phyloP scores from a whole-genome alignment of 192 early-diverging fungal species.

The Coemansia pectinata region DNA sequence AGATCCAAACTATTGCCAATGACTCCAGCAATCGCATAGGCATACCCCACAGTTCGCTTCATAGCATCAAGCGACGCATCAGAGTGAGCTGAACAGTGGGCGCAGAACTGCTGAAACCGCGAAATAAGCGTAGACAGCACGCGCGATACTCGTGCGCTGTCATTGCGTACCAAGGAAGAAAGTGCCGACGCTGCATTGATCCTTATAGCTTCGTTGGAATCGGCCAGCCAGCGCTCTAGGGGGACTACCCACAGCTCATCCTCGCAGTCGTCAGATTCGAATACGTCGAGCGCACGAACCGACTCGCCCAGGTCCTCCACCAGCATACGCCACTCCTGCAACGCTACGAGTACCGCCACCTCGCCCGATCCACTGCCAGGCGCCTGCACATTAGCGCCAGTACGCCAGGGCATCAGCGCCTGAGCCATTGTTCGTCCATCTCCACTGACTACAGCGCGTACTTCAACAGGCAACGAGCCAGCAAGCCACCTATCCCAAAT shows the following conservation, averaged over 20 bases:
- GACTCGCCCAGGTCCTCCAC: constrained; percentile 70
- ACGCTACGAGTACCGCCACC: constrained; percentile 64
- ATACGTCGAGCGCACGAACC: not conserved
- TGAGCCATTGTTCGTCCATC: constrained; percentile 51
- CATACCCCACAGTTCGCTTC: constrained; percentile 63
- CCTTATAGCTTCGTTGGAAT: constrained; percentile 73
- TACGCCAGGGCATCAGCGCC: constrained; percentile 68
- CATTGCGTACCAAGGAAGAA: constrained; percentile 59
- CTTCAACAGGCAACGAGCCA: not conserved
- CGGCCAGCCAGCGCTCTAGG: constrained; percentile 66
- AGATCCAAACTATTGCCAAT: constrained; percentile 26
- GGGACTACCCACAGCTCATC: constrained; percentile 53
- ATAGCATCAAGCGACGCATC: constrained; percentile 41
- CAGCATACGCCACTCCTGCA: constrained; percentile 74
- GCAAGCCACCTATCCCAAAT: constrained; percentile 35
- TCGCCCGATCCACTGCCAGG: constrained; percentile 46
- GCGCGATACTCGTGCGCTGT: constrained; percentile 55
- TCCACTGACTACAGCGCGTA: not conserved
- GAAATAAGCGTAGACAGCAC: constrained; percentile 65
- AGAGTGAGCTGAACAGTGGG: constrained; percentile 59
- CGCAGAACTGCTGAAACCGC: constrained; percentile 73
- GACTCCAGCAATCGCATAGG: constrained; percentile 64
- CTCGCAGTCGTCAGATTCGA: not conserved
- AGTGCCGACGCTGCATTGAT: constrained; percentile 71
- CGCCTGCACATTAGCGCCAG: not conserved